Evolutionary conservation across 1,139 yeast genomes (phyloP), one percentile per base, ranked within the genome.

Genomic region (Geotrichum reessii): DNA sequence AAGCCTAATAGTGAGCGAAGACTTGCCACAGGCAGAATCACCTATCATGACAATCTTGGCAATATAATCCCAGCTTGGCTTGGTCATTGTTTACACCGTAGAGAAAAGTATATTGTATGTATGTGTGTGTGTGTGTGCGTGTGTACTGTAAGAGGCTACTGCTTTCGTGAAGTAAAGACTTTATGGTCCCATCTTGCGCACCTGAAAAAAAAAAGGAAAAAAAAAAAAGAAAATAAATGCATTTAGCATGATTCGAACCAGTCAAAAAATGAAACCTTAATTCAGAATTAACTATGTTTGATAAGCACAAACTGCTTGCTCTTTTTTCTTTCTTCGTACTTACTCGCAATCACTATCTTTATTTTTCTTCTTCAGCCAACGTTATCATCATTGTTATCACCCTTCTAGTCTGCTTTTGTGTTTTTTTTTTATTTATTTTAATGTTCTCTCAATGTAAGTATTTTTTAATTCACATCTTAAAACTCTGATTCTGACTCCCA

Each of bases 1-100:
- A 22, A 72, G 65, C 19, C 75, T 63, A 27, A 72, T 66, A 1
- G 74, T 72, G 47, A 72, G 64, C 8, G 75, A 72, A 22, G 74
- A 71, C 60, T 72, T 72, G 24, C 75, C 75, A 57, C 75, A 72
- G 1, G 73, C 75, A 12, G 44, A 50, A 22, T 52, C 47, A 24
- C 49, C 52, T 28, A 42, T 56, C 63, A 53, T 62, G 58, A 58
- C 68, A 52, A 67, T 63, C 54, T 67, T 67, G 53, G 70, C 70
- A 24, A 67, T 67, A 52, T 61, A 67, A 44, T 66, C 67, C 70
- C 70, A 67, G 27, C 40, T 33, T 14, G 51, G 47, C 47, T 40
- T 33, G 5, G 56, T 33, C 56, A 53, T 53, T 52, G 21, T 50
- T 11, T 11, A 7, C 28, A 25, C 4, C 3, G 2, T 7, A 14